A percentile compares a stretch with the other conserved stretches of the same genome.
These are phyloP conservation scores for Psilocybe cyanescens DNA, from an alignment of 768 basidiomycete species.

Conservation along the genomic window DNA sequence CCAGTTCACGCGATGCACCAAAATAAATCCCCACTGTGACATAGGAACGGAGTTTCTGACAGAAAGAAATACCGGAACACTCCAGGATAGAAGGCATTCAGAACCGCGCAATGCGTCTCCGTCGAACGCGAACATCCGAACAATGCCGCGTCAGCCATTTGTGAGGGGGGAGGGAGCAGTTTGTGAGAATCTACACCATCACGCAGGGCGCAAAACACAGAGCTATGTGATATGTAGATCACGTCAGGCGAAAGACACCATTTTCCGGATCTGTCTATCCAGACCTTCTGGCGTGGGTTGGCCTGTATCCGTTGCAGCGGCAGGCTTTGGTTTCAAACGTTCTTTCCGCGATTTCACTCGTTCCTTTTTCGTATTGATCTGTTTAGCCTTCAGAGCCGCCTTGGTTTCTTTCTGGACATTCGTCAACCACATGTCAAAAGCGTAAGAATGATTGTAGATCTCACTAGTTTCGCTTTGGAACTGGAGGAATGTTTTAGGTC, in stretches of 20 bases:
- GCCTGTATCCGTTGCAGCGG: neutral
- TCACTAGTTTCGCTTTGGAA: conserved; percentile 43
- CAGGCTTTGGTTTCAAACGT: conserved; percentile 1
- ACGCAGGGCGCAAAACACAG: too few relatives aligned
- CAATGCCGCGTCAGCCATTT: neutral
- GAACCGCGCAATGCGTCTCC: too few relatives aligned
- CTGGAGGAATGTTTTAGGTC: conserved; percentile 30
- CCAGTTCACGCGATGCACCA: neutral
- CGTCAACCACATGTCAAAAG: conserved; percentile 9
- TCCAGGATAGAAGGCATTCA: neutral
- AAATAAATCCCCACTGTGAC: neutral
- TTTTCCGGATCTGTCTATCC: conserved; percentile 5
- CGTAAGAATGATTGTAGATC: conserved; percentile 2
- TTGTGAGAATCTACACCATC: neutral
- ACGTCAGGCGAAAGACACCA: conserved; percentile 7
- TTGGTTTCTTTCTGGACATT: conserved; percentile 45
- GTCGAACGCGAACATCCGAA: neutral
- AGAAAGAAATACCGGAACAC: neutral
- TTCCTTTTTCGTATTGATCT: conserved; percentile 11
- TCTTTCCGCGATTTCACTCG: conserved; percentile 11
- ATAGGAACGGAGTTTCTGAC: neutral
- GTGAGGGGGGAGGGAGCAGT: neutral
- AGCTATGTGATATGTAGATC: neutral
- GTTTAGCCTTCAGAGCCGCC: conserved; percentile 36
- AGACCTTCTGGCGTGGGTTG: neutral